phyloP scores from a whole-genome alignment of 1,284 basidiomycete genomes.

The Chondrostereum purpureum region DNA sequence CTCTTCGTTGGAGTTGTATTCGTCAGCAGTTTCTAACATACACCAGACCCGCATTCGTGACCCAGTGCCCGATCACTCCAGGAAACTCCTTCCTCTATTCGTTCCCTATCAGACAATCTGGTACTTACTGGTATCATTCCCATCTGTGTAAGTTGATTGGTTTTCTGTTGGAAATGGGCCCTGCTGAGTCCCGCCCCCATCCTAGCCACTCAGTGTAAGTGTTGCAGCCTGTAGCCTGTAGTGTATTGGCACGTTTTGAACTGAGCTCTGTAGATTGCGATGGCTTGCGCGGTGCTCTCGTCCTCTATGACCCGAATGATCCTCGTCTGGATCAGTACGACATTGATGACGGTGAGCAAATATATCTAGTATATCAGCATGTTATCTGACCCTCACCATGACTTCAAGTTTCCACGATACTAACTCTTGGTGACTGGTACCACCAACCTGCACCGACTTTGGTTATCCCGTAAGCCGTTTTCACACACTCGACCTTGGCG shows the following conservation, averaged over 20 bases:
- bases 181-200: neutral
- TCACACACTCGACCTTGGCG: conserved; percentile 3
- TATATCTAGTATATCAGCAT: neutral
- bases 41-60: conserved; percentile 24
- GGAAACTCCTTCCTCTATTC: conserved; percentile 26
- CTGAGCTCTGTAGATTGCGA: conserved; percentile 31
- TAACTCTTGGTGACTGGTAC: conserved; percentile 12
- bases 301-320: conserved; percentile 39
- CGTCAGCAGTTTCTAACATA: neutral
- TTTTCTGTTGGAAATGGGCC: conserved; percentile 1
- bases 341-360: conserved; percentile 31
- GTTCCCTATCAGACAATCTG: conserved; percentile 24
- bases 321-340: conserved; percentile 29
- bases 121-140: conserved; percentile 43
- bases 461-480: conserved; percentile 1
- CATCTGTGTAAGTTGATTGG: conserved; percentile 30
- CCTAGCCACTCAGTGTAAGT: conserved; percentile 21
- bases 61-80: conserved; percentile 39
- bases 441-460: conserved; percentile 1
- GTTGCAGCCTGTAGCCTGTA: no score
- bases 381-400: neutral
- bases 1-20: neutral
- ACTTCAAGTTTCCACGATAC: conserved; percentile 2
- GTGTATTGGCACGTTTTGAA: no score
- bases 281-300: conserved; percentile 40